phyloP scores from a whole-genome alignment of 257 asterid genomes.

The Petrea volubilis region DNA sequence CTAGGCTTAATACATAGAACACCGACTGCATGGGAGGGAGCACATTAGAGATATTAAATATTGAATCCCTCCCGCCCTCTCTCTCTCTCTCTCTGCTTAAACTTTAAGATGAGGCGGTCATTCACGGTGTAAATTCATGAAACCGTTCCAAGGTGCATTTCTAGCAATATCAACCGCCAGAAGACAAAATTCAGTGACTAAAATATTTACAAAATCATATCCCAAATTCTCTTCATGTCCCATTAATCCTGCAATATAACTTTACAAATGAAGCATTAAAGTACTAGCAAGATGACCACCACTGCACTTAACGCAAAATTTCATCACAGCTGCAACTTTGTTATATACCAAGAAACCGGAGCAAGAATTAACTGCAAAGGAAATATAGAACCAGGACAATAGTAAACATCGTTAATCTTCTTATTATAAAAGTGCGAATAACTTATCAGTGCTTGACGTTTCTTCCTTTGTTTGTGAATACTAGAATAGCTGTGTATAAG shows the following conservation, averaged over 20 bases:
- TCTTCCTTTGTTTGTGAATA: too few species aligned
- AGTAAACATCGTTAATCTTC: background rate
- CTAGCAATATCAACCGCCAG: conserved; percentile 1
- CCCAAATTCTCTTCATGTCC: background rate
- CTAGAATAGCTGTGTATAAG: too few species aligned
- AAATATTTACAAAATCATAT: background rate
- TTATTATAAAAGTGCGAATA: too few species aligned
- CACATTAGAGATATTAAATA: too few species aligned
- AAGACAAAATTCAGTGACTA: background rate
- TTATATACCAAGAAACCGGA: background rate
- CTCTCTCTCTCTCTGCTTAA: too few species aligned
- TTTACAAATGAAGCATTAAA: background rate
- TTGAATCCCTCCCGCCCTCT: too few species aligned
- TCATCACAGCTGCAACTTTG: conserved; percentile 6
- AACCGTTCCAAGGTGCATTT: background rate
- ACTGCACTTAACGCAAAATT: background rate
- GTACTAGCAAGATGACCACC: background rate
- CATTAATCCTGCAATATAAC: background rate
- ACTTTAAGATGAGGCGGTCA: too few species aligned
- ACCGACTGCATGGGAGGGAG: too few species aligned
- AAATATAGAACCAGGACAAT: background rate
- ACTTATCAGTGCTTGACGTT: too few species aligned
- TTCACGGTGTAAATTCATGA: background rate
- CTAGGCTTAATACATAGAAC: too few species aligned
- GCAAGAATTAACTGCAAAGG: background rate